Evolutionary conservation across 2,329 filamentous ascomycete species (phyloP), one percentile per base, ranked within the genome.

Genomic region (Aspergillus pseudoglaucus): DNA sequence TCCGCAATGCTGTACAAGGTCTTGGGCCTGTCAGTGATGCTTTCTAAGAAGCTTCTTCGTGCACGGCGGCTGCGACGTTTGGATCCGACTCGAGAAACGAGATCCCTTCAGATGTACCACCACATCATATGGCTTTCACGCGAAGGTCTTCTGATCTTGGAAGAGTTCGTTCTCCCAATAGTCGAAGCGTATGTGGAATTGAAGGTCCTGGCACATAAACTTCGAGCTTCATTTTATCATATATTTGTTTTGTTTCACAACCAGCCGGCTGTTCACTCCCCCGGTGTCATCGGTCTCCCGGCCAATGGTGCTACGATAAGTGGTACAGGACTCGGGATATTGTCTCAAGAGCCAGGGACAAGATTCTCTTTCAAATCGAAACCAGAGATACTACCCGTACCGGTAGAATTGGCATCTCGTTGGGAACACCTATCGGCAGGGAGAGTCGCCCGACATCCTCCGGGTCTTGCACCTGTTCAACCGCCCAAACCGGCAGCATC

Each of bases 161-260:
- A 97, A 62, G 74, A 80, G 44, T 93, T 91, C 65, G 83, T 98
- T 42, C 74, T 97, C 17, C 93, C 91, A 38, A 88, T 85, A 79
- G 87, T 88, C 47, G 83, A 78, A 57, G 85, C 81, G 60, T 88
- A 83, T 69, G 82, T 76, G 61, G 90, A 95, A 66, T 82, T 95
- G 48, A 90, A 90, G 62, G 90, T 97, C 40, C 78, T 98, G 53
- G 85, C 88, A 17, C 88, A 89, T 65, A 98, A 97, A 69, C 78
- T 98, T 12, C 84, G 89, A 51, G 93, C 93, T 14, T 95, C 89
- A 17, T 95, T 97, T 65, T 93, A 94, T 60, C 91, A 98, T 71
- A 89, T 98, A 56, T 95, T 95, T 66, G 93, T 95, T 46, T 79
- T 97, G 10, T 97, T 96, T 64, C 89, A 96, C 73, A 96, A 96